Percentiles rank a stretch among this genome's conserved stretches.
Conservation (phyloP, 768 basidiomycete species). For the Podaxis sp. region DNA sequence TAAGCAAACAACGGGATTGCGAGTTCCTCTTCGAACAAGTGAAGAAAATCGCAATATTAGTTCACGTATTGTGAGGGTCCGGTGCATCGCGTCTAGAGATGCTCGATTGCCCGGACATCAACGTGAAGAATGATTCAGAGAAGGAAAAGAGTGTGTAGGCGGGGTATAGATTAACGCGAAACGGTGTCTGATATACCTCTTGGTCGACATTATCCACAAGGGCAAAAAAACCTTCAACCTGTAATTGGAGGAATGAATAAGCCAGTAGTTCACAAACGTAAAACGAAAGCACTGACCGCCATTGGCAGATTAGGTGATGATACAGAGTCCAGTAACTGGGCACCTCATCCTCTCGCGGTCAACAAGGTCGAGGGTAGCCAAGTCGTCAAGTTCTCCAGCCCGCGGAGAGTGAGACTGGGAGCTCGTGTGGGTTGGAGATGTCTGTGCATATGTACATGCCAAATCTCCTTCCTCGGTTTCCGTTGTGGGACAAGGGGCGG, state of each 20-base stretch:
- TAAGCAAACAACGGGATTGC: no score
- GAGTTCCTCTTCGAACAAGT: no score
- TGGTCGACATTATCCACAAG: not conserved
- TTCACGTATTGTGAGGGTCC: no score
- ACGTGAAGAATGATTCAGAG: no score
- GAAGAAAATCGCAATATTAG: no score
- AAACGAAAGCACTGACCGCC: not conserved
- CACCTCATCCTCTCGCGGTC: not conserved
- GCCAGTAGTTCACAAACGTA: not conserved
- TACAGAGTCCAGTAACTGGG: not conserved
- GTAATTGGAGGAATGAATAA: not conserved
- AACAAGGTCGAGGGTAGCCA: not conserved
- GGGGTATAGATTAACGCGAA: no score
- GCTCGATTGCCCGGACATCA: no score
- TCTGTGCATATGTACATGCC: not conserved
- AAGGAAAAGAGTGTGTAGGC: no score
- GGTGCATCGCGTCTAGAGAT: no score
- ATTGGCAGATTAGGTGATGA: not conserved
- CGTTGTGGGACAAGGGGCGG: not conserved
- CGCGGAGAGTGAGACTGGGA: not conserved
- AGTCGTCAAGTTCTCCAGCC: not conserved
- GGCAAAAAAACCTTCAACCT: not conserved
- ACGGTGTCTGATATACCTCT: no score
- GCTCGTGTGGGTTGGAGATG: not conserved
- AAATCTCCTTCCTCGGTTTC: not conserved